phyloP scores from a whole-genome alignment of 768 basidiomycete species.

The Termitomyces titanicus region DNA sequence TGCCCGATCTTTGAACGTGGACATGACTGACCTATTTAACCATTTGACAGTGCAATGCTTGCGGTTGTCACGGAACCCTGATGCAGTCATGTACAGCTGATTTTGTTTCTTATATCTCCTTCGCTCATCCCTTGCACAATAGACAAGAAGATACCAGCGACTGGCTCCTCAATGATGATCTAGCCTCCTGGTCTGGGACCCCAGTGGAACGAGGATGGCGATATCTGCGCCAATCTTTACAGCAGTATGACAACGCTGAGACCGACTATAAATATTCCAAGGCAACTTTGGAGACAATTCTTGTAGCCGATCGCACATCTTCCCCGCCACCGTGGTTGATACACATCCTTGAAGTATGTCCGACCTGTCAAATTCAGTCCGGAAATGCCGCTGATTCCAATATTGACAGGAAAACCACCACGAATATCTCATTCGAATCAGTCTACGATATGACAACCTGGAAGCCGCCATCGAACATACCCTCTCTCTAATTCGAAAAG shows the following conservation, averaged over 20 bases:
- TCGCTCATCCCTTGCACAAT: constrained; percentile 13
- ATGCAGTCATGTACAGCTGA: constrained; percentile 51
- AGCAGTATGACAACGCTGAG: constrained; percentile 68
- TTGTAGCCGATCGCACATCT: constrained; percentile 57
- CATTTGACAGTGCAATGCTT: constrained; percentile 77
- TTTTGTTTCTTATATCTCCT: constrained; percentile 4
- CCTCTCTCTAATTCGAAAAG: constrained; percentile 69
- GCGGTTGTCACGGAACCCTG: constrained; percentile 62
- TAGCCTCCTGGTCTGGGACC: constrained; percentile 82
- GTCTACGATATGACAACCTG: constrained; percentile 75
- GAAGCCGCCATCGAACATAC: constrained; percentile 75
- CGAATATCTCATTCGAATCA: constrained; percentile 79
- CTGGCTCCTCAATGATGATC: constrained; percentile 82
- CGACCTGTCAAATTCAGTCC: not conserved
- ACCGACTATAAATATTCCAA: constrained; percentile 78
- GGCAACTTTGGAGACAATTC: constrained; percentile 70
- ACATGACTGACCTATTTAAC: constrained; percentile 85
- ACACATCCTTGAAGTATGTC: constrained; percentile 62
- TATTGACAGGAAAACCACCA: constrained; percentile 62
- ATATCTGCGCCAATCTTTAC: constrained; percentile 77
- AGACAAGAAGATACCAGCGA: constrained; percentile 72
- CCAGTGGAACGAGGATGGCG: constrained; percentile 81
- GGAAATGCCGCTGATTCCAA: constrained; percentile 5
- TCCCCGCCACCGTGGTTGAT: constrained; percentile 84
- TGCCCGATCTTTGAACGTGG: constrained; percentile 72